Evolutionary conservation across 805 yeast species (phyloP).

Genomic region (Tetrapisispora iriomotensis): DNA sequence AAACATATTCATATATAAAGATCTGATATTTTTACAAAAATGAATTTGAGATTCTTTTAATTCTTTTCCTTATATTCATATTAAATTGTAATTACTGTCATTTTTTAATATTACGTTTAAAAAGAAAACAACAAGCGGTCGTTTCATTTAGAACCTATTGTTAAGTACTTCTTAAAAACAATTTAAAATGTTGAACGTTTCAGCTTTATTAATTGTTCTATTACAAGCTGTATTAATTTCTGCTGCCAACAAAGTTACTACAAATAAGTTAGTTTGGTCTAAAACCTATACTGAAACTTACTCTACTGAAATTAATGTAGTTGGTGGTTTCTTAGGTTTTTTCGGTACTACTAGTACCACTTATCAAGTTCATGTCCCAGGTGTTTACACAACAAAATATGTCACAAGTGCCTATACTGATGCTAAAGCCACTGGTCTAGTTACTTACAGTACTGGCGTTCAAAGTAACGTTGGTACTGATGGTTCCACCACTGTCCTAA

Average conservation of each 20-base stretch:
- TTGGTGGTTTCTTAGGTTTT: background rate
- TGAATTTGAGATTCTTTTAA: too few species aligned
- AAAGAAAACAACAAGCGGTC: too few species aligned
- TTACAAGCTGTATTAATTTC: background rate
- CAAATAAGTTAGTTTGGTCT: background rate
- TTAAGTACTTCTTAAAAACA: too few species aligned
- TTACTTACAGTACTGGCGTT: conserved; percentile 6
- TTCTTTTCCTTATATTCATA: too few species aligned
- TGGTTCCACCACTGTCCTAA: conserved; percentile 4
- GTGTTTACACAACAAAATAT: background rate
- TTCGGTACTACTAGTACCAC: background rate
- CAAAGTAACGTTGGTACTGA: conserved; percentile 5
- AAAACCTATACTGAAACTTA: background rate
- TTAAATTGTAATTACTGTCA: too few species aligned
- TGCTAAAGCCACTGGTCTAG: conserved; percentile 2
- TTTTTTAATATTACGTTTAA: too few species aligned
- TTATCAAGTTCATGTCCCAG: background rate
- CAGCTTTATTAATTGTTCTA: conserved; percentile 1
- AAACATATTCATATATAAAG: too few species aligned
- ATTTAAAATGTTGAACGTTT: conserved; percentile 1
- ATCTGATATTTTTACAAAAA: too few species aligned
- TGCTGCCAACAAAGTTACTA: background rate
- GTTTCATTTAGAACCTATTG: too few species aligned
- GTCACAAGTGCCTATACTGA: background rate
- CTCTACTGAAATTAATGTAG: background rate